A percentile compares a stretch with the other conserved stretches of the same genome.
These are phyloP conservation scores for Ophiostoma sp. DNA, from an alignment of 2,329 filamentous ascomycete species.

Conservation along the genomic window DNA sequence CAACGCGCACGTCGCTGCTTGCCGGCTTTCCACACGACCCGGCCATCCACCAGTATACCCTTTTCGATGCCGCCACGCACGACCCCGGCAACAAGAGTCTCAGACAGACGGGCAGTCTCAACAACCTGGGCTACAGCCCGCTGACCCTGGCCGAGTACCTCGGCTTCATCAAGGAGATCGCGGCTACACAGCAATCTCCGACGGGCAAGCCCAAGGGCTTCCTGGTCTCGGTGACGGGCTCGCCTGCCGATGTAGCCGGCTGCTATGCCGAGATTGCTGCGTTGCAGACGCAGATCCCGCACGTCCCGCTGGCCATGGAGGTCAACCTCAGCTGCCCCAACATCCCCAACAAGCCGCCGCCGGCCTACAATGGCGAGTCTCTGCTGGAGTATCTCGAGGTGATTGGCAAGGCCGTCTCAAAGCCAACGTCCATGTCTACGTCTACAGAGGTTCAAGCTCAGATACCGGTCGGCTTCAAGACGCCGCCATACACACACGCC, in stretches of 20 bases:
- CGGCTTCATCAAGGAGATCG: constrained; percentile 47
- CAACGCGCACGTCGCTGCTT: constrained; percentile 64
- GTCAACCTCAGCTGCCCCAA: constrained; percentile 77
- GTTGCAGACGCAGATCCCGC: constrained; percentile 33
- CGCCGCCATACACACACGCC: constrained; percentile 68
- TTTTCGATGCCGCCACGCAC: constrained; percentile 48
- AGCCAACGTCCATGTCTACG: background rate
- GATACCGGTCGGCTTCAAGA: constrained; percentile 59
- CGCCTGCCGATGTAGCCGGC: constrained; percentile 49
- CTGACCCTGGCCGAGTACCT: constrained; percentile 56
- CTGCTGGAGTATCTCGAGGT: constrained; percentile 52
- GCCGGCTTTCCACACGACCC: constrained; percentile 60
- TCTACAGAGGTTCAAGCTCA: constrained; percentile 23
- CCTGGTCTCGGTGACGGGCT: constrained; percentile 67
- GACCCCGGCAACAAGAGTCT: constrained; percentile 26
- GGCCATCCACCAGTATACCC: constrained; percentile 57
- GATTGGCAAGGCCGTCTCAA: constrained; percentile 32
- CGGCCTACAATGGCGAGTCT: constrained; percentile 56
- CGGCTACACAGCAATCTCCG: constrained; percentile 26
- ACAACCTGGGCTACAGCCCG: constrained; percentile 71
- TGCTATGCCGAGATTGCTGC: constrained; percentile 50
- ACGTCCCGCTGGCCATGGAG: constrained; percentile 60
- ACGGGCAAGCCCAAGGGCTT: constrained; percentile 48
- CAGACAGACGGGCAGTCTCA: constrained; percentile 48
- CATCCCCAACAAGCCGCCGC: constrained; percentile 61